These are phyloP conservation scores for Fusarium circinatum DNA, from an alignment of 2,329 filamentous ascomycete genomes.

Conservation along the genomic window DNA sequence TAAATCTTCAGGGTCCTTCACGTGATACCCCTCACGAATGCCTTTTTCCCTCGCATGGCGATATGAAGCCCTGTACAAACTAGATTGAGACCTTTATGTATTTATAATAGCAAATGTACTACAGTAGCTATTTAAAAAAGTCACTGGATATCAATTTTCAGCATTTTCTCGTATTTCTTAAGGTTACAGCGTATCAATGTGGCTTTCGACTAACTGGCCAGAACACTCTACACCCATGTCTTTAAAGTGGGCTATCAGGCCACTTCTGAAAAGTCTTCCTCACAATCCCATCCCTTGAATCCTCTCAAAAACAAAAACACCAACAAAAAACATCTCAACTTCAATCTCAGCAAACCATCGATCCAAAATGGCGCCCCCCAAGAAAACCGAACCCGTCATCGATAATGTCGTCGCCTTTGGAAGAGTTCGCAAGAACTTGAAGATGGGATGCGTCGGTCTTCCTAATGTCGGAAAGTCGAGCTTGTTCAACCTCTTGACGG, in stretches of 20 bases:
- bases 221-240: slow-evolving; percentile 34
- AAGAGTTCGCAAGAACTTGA: slow-evolving; percentile 56
- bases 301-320: slow-evolving; percentile 8
- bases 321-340: not conserved
- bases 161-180: not conserved
- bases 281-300: slow-evolving; percentile 6
- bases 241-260: slow-evolving; percentile 44
- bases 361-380: slow-evolving; percentile 53
- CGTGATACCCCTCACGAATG: slow-evolving; percentile 11
- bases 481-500: slow-evolving; percentile 58
- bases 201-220: slow-evolving; percentile 10
- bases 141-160: fast-evolving
- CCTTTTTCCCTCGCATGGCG: fast-evolving
- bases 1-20: slow-evolving; percentile 8
- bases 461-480: slow-evolving; percentile 59
- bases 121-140: fast-evolving
- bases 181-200: not conserved
- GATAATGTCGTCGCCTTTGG: slow-evolving; percentile 59
- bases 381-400: slow-evolving; percentile 53
- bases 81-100: fast-evolving
- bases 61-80: not conserved
- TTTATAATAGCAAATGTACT: fast-evolving
- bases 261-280: slow-evolving; percentile 43
- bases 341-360: not conserved
- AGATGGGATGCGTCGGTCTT: slow-evolving; percentile 59